A percentile compares a stretch with the other conserved stretches of the same genome.
Evolutionary conservation across 164 flowering plant genomes (phyloP).

Genomic region (Umbilicus rupestris): DNA sequence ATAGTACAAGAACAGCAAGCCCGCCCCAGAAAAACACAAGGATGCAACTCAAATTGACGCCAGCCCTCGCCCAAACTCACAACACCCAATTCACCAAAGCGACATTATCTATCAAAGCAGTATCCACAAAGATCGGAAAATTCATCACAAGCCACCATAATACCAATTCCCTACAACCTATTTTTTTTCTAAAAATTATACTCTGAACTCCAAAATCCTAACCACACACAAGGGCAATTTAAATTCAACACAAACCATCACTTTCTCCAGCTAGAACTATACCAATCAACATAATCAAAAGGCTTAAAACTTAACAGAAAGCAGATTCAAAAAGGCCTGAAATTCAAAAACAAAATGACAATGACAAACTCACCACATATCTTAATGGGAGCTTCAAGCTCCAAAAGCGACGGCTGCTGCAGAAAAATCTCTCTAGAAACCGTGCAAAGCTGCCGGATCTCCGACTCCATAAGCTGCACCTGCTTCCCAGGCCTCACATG

Average conservation of each 20-base stretch:
- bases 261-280: neutral
- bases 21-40: neutral
- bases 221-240: too few relatives aligned
- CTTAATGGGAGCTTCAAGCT: slow-evolving; percentile 57
- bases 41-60: neutral
- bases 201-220: too few relatives aligned
- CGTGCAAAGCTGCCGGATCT: slow-evolving; percentile 44
- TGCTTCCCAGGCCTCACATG: slow-evolving; percentile 24
- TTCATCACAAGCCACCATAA: neutral
- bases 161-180: neutral
- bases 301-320: neutral
- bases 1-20: neutral
- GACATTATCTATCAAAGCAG: neutral
- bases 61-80: neutral
- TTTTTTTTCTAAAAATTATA: neutral
- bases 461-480: slow-evolving; percentile 30
- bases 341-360: slow-evolving; percentile 4
- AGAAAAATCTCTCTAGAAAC: slow-evolving; percentile 39
- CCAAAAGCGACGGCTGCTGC: slow-evolving; percentile 40
- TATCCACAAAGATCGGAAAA: neutral
- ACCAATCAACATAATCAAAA: neutral
- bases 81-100: neutral
- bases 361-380: slow-evolving; percentile 33
- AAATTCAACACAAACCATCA: neutral
- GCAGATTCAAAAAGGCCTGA: neutral